Conservation (phyloP, 495 filamentous ascomycete species). For the Annulohypoxylon moriforme region DNA sequence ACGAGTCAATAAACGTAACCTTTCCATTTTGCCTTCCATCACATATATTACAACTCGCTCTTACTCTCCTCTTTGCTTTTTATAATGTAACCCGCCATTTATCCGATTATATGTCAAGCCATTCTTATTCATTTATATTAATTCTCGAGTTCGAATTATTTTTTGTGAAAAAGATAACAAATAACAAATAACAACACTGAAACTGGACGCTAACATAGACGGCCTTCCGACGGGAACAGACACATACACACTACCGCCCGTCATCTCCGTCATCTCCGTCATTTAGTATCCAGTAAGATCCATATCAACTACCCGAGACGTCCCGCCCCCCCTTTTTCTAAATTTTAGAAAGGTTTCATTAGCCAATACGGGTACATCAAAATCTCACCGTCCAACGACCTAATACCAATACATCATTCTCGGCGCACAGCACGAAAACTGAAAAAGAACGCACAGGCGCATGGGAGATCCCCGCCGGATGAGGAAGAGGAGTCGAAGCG, state of each 20-base stretch:
- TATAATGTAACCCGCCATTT: background rate
- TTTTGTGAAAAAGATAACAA: background rate
- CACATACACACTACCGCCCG: background rate
- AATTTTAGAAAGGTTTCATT: conserved; percentile 17
- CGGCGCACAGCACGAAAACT: background rate
- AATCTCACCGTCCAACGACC: conserved; percentile 14
- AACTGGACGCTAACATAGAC: background rate
- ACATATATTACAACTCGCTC: background rate
- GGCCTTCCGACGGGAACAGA: conserved; percentile 24
- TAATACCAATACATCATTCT: conserved; percentile 20
- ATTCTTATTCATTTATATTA: background rate
- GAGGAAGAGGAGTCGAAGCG: conserved; percentile 8
- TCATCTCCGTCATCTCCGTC: conserved; percentile 13
- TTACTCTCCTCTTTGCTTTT: background rate
- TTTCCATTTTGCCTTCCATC: background rate
- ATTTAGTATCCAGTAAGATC: conserved; percentile 7
- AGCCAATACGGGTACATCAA: conserved; percentile 32
- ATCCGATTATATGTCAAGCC: background rate
- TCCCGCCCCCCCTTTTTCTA: background rate
- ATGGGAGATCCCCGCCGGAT: conserved; percentile 29
- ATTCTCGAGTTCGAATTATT: background rate
- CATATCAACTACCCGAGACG: conserved; percentile 30
- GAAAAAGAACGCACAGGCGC: conserved; percentile 16
- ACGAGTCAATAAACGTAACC: conserved; percentile 5
- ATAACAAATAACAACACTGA: background rate